phyloP scores from a whole-genome alignment of 495 filamentous ascomycete genomes.

The Tuber aestivum region DNA sequence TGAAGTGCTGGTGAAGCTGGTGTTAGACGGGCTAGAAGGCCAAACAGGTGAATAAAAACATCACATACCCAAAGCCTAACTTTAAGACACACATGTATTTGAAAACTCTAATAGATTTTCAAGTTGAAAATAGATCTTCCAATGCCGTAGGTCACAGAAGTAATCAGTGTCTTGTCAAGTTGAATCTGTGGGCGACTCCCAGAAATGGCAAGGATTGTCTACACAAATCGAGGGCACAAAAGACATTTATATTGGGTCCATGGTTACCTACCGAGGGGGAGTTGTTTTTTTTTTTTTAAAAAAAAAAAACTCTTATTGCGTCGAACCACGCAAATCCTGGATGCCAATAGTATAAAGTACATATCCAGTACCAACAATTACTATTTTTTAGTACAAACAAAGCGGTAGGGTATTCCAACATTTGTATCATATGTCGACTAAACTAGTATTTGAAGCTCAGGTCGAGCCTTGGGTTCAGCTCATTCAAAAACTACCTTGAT shows the following conservation, averaged over 20 bases:
- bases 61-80: not conserved
- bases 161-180: not conserved
- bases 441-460: no score
- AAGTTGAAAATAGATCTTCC: not conserved
- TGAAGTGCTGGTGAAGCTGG: not conserved
- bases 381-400: no score
- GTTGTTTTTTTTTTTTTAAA: no score
- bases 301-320: not conserved
- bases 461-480: no score
- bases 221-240: not conserved
- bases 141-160: not conserved
- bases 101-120: not conserved
- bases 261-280: no score
- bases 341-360: no score
- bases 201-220: not conserved
- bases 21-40: not conserved
- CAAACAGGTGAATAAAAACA: not conserved
- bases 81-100: not conserved
- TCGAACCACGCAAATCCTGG: not conserved
- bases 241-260: not conserved
- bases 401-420: no score
- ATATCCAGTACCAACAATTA: no score
- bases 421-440: no score
- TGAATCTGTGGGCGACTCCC: not conserved
- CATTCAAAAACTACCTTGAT: no score